Percentiles rank a stretch among this genome's conserved stretches.
Conservation (phyloP, 345 rosid genomes). For the Gossypium arboreum region DNA sequence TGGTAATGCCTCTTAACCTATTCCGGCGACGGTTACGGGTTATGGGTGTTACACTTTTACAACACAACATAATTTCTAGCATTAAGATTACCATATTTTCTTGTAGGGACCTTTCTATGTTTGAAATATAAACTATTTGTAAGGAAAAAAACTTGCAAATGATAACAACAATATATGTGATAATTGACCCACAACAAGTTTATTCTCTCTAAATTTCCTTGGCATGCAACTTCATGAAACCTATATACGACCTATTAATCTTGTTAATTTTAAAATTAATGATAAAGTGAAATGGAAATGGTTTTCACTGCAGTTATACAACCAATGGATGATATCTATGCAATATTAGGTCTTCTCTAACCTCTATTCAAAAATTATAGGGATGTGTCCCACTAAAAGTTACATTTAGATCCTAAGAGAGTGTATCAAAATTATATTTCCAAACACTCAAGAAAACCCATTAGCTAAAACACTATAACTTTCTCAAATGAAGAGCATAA, state of each 20-base stretch:
- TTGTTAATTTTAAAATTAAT: neutral
- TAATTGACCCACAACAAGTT: neutral
- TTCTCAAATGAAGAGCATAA: neutral
- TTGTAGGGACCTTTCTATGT: neutral
- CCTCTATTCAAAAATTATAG: neutral
- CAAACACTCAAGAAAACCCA: neutral
- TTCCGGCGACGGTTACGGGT: too few species aligned
- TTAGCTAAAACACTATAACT: neutral
- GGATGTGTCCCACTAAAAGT: neutral
- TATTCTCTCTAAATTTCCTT: neutral
- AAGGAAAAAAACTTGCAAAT: conserved; percentile 2
- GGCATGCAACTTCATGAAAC: neutral
- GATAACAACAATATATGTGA: neutral
- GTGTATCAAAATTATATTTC: neutral
- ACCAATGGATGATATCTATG: too few species aligned
- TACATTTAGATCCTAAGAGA: neutral
- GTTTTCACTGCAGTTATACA: neutral
- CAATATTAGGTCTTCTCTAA: too few species aligned
- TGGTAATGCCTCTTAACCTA: too few species aligned
- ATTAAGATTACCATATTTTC: neutral
- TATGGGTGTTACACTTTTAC: neutral
- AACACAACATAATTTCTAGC: neutral
- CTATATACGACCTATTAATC: neutral
- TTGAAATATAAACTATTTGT: neutral
- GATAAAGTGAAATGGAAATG: neutral